These are phyloP conservation scores for Globisporangium apiculatum DNA, from an alignment of 352 stramenopile species.

Conservation along the genomic window DNA sequence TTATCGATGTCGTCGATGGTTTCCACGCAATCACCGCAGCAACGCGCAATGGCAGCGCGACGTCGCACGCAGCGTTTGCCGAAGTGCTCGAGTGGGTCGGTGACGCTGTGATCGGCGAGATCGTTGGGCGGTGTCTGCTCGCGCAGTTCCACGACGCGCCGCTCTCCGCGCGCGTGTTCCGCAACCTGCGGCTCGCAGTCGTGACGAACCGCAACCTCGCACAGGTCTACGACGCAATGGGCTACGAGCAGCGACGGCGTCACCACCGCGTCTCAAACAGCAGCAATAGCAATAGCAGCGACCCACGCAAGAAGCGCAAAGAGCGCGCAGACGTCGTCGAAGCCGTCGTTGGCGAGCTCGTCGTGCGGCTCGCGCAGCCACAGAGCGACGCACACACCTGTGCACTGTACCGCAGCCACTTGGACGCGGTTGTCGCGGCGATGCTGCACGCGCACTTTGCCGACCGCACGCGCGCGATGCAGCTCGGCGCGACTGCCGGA, in stretches of 20 bases:
- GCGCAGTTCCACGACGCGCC: slow-evolving; percentile 52
- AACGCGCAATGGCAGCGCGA: neutral
- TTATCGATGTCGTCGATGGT: slow-evolving; percentile 11
- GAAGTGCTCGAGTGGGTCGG: slow-evolving; percentile 78
- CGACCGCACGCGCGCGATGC: slow-evolving; percentile 20
- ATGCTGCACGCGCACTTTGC: slow-evolving; percentile 63
- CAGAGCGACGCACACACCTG: slow-evolving; percentile 15
- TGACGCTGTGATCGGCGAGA: slow-evolving; percentile 66
- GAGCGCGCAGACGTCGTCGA: slow-evolving; percentile 64
- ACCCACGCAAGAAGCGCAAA: slow-evolving; percentile 34
- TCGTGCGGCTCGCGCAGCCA: slow-evolving; percentile 41
- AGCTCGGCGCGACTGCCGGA: slow-evolving; percentile 20
- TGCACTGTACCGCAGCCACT: slow-evolving; percentile 26
- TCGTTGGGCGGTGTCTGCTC: slow-evolving; percentile 54
- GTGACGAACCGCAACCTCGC: slow-evolving; percentile 74
- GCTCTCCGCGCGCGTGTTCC: slow-evolving; percentile 58
- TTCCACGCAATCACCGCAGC: slow-evolving; percentile 28
- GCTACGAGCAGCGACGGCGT: slow-evolving; percentile 29
- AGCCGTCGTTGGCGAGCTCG: slow-evolving; percentile 51
- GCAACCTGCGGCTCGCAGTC: slow-evolving; percentile 45
- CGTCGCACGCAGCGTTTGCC: slow-evolving; percentile 17
- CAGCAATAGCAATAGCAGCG: no score
- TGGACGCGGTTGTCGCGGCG: slow-evolving; percentile 43
- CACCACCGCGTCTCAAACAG: neutral
- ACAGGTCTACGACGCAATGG: slow-evolving; percentile 54